Conservation (phyloP, 306 rosid genomes). For the Lathyrus aphaca region DNA sequence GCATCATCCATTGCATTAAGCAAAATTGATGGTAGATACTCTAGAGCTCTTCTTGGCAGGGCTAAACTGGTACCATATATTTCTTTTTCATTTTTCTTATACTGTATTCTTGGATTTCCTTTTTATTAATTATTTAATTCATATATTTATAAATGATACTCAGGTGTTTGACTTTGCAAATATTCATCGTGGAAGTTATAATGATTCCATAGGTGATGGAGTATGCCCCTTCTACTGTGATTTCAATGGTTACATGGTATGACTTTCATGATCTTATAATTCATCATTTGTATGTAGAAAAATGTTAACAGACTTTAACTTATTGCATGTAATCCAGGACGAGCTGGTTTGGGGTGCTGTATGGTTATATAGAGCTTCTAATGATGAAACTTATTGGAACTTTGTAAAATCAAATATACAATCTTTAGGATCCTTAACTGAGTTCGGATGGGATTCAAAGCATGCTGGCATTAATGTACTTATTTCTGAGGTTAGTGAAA, state of each 20-base stretch:
- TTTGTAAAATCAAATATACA: conserved; percentile 40
- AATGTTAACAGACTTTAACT: too few species aligned
- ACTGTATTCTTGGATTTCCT: not conserved
- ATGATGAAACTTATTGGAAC: conserved; percentile 15
- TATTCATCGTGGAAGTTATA: conserved; percentile 48
- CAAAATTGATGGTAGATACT: conserved; percentile 13
- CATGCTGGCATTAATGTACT: conserved; percentile 60
- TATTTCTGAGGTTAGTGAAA: conserved; percentile 43
- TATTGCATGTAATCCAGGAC: conserved; percentile 38
- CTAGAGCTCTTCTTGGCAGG: conserved; percentile 25
- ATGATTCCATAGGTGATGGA: conserved; percentile 28
- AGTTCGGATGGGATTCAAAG: conserved; percentile 64
- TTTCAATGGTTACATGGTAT: conserved; percentile 49
- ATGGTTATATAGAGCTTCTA: conserved; percentile 54
- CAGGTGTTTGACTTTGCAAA: conserved; percentile 60
- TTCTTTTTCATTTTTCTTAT: not conserved
- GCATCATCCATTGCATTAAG: conserved; percentile 53
- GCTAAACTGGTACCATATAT: conserved; percentile 26
- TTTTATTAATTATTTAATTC: not conserved
- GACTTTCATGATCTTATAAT: not conserved
- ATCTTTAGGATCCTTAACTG: not conserved
- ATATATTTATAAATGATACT: not conserved
- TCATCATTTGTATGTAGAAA: too few species aligned
- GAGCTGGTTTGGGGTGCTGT: conserved; percentile 64
- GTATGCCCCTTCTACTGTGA: conserved; percentile 63